These are phyloP conservation scores for Inonotus hispidus DNA, from an alignment of 1,284 basidiomycete species.

Conservation along the genomic window DNA sequence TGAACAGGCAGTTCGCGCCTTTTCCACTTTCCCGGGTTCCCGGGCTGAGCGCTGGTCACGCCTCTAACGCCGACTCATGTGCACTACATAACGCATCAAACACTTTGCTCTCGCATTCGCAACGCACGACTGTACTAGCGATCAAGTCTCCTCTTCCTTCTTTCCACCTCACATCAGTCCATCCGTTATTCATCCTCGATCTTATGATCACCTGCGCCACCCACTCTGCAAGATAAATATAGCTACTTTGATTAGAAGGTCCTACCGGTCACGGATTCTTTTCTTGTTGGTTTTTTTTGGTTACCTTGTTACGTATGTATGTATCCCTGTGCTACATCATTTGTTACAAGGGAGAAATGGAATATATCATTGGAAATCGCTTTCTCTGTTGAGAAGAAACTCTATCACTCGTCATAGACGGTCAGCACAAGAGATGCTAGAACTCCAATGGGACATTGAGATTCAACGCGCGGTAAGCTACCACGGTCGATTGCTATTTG, in stretches of 20 bases:
- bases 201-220: not conserved
- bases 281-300: not conserved
- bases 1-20: not conserved
- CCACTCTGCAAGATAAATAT: not conserved
- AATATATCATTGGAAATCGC: no score
- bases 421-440: not conserved
- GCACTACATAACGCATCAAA: not conserved
- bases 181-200: not conserved
- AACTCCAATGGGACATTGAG: not conserved
- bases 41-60: no score
- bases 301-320: not conserved
- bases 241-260: no score
- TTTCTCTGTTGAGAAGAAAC: no score
- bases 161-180: no score
- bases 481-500: slow-evolving; percentile 7
- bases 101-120: not conserved
- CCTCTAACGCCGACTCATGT: not conserved
- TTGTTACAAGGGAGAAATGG: no score
- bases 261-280: not conserved
- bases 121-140: not conserved
- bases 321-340: not conserved
- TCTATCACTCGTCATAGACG: not conserved
- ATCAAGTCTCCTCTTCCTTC: not conserved
- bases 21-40: not conserved
- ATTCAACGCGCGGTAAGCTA: not conserved